Conservation (phyloP, 2,329 filamentous ascomycete species). For the Microthyrium microscopicum region DNA sequence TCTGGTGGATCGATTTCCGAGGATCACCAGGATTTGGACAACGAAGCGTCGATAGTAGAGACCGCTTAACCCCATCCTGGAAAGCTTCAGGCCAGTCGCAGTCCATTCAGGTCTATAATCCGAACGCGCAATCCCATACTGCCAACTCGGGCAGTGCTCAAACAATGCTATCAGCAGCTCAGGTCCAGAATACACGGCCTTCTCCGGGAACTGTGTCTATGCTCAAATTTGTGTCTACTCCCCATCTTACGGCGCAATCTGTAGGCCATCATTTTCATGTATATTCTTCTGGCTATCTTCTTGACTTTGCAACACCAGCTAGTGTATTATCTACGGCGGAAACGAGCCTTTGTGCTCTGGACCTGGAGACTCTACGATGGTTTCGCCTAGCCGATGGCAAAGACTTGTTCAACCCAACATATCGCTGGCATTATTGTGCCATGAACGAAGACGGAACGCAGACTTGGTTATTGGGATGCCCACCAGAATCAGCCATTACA, state of each 20-base stretch:
- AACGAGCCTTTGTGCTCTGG: slow-evolving; percentile 78
- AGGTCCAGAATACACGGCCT: slow-evolving; percentile 31
- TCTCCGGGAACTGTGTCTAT: slow-evolving; percentile 82
- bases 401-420: slow-evolving; percentile 82
- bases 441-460: slow-evolving; percentile 92
- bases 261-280: slow-evolving; percentile 91
- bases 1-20: slow-evolving; percentile 95
- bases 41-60: no score
- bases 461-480: slow-evolving; percentile 90
- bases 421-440: slow-evolving; percentile 95
- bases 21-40: slow-evolving; percentile 75
- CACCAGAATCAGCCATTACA: slow-evolving; percentile 53
- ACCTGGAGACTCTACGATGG: slow-evolving; percentile 78
- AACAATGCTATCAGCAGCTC: slow-evolving; percentile 28
- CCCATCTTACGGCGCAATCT: slow-evolving; percentile 72
- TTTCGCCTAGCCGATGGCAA: slow-evolving; percentile 87
- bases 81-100: no score
- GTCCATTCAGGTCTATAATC: slow-evolving; percentile 4
- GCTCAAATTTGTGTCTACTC: slow-evolving; percentile 75
- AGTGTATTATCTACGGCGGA: slow-evolving; percentile 74
- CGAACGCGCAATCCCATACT: slow-evolving; percentile 39
- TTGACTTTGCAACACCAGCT: slow-evolving; percentile 88
- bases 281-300: slow-evolving; percentile 78
- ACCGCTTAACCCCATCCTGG: no score
- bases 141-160: slow-evolving; percentile 52